phyloP scores from a whole-genome alignment of 2,329 filamentous ascomycete species.

The Mycosphaerelloides madeirae region DNA sequence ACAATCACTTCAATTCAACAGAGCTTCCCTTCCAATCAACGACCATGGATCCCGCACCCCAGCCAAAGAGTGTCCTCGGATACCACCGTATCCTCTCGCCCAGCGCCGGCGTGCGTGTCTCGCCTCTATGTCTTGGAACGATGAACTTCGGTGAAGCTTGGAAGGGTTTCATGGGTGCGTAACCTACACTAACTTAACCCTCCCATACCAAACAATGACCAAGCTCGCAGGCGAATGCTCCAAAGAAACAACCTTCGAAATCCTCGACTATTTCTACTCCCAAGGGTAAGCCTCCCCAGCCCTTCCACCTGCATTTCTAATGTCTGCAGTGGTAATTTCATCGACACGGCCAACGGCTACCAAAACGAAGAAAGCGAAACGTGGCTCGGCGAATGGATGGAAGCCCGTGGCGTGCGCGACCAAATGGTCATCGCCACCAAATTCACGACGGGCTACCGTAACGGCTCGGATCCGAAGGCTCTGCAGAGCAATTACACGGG shows the following conservation, averaged over 20 bases:
- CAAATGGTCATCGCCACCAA: conserved; percentile 59
- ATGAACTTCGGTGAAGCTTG: conserved; percentile 54
- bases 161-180: conserved; percentile 31
- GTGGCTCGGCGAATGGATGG: conserved; percentile 31
- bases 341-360: conserved; percentile 42
- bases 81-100: conserved; percentile 47
- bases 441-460: conserved; percentile 28
- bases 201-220: too few species aligned
- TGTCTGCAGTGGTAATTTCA: conserved; percentile 36
- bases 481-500: conserved; percentile 50
- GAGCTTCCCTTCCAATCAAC: too few species aligned
- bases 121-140: conserved; percentile 49
- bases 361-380: conserved; percentile 31
- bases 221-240: conserved; percentile 30
- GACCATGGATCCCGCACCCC: neutral
- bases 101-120: conserved; percentile 46
- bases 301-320: too few species aligned
- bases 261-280: conserved; percentile 31
- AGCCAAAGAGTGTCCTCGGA: conserved; percentile 1
- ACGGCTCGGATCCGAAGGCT: conserved; percentile 23
- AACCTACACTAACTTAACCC: conserved; percentile 37
- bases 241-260: conserved; percentile 30
- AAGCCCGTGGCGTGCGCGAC: conserved; percentile 48
- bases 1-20: too few species aligned
- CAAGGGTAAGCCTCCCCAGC: conserved; percentile 5